Evolutionary conservation across 2,329 filamentous ascomycete genomes (phyloP), one percentile per base, ranked within the genome.

Genomic region (Ramichloridium luteum): DNA sequence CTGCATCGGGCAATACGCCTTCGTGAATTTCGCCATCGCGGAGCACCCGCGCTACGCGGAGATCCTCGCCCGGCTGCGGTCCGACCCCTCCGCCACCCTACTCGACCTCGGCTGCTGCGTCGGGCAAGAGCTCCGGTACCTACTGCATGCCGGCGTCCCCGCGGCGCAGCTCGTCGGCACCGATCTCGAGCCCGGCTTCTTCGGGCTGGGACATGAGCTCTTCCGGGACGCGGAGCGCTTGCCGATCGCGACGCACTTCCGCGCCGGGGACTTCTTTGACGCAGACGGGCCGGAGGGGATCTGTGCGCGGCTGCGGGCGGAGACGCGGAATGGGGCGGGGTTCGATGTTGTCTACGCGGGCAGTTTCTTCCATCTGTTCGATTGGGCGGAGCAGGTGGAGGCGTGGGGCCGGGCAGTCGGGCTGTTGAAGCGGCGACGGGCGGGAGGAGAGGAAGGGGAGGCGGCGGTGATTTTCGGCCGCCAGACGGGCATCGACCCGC

Each of bases 331-430:
- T 17, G 56, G 55, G 4, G 46, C 53, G 12, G 45, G 61, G 2
- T 32, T 38, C 28, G 57, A 64, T 34, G 53, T 66, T 8, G 39
- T 65, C 4, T 49, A 60, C 18, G 48, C 61, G 2, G 51, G 51
- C 1, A 56, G 56, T 0, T 60, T 65, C 44, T 55, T 66, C 26
- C 62, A 65, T 31, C 47, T 64, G 6, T 65, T 62, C 38, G 47
- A 51, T 18, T 59, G 48, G 43, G 54, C 59, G 2, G 45, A 47
- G 6, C 61, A 65, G 36, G 38, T 59, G 8, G 43, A 51, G 27
- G 50, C 53, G n/a, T 50, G 50, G 10, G 53, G 54, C 31, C 42
- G 44, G 4, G 40, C 56, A 1, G 41, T 55, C 9, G 32, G 42
- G 15, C 34, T 63, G 11, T 28, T 61, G 31, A 57, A 50, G 32